Evolutionary conservation across 2,329 filamentous ascomycete species (phyloP).

Genomic region (Microthyrium microscopicum): DNA sequence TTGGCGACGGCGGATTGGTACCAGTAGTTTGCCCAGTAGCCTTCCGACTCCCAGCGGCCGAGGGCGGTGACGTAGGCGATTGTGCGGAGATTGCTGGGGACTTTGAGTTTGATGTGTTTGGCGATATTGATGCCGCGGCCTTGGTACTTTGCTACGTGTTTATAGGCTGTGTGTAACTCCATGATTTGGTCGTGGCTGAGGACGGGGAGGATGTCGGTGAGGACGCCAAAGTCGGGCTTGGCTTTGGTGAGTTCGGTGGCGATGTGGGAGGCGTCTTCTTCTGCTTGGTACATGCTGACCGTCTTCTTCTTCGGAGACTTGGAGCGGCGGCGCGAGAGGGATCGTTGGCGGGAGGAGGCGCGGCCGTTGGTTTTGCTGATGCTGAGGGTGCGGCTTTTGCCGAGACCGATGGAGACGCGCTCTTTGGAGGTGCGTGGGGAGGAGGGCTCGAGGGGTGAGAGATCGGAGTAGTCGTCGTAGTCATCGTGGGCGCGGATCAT

Average conservation of each 20-base stretch:
- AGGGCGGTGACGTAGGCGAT: conserved; percentile 80
- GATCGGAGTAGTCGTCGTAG: conserved; percentile 34
- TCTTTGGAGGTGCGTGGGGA: conserved; percentile 15
- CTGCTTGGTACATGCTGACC: conserved; percentile 57
- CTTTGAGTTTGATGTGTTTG: conserved; percentile 73
- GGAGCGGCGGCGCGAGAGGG: conserved; percentile 9
- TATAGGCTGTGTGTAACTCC: conserved; percentile 76
- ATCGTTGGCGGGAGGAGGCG: conserved; percentile 17
- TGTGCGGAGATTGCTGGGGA: conserved; percentile 67
- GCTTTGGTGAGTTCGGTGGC: conserved; percentile 57
- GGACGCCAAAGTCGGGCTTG: conserved; percentile 44
- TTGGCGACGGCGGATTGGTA: conserved; percentile 77
- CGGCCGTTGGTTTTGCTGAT: conserved; percentile 13
- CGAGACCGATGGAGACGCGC: conserved; percentile 12
- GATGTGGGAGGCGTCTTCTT: conserved; percentile 59
- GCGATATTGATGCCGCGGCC: conserved; percentile 70
- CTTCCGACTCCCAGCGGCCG: conserved; percentile 81
- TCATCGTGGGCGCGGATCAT: conserved; percentile 41
- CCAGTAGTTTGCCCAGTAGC: conserved; percentile 97
- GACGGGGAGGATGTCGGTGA: conserved; percentile 71
- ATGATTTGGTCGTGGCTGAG: conserved; percentile 79
- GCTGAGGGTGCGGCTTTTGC: conserved; percentile 10
- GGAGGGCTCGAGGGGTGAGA: conserved; percentile 26
- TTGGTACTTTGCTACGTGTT: conserved; percentile 69
- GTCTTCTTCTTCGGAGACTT: conserved; percentile 33